A percentile compares a stretch with the other conserved stretches of the same genome.
Evolutionary conservation across 169 alveolate species (phyloP).

Genomic region (Babesia bigemina): DNA sequence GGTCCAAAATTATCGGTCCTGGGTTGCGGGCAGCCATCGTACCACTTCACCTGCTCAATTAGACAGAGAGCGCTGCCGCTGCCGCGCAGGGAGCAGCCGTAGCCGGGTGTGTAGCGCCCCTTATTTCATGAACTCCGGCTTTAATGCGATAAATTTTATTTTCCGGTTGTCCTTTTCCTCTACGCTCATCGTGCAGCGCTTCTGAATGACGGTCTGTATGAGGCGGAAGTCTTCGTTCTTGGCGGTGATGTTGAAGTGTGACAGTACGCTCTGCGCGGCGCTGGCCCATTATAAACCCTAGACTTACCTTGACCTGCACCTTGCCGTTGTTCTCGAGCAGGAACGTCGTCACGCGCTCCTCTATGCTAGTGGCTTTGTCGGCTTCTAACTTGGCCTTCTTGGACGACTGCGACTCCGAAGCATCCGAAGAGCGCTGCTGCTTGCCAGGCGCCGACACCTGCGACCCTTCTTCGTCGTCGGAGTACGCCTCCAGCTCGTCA

Average conservation of each 20-base stretch:
- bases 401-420: conserved; percentile 14
- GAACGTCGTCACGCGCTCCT: conserved; percentile 37
- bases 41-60: no score
- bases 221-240: conserved; percentile 65
- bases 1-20: conserved; percentile 80
- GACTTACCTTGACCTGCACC: conserved; percentile 60
- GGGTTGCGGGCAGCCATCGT: conserved; percentile 86
- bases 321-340: conserved; percentile 54
- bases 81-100: background rate
- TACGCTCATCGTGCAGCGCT: conserved; percentile 45
- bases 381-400: conserved; percentile 25
- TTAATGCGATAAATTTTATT: conserved; percentile 50
- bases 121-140: conserved; percentile 29
- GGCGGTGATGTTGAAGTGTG: conserved; percentile 58
- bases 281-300: background rate
- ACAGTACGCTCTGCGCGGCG: conserved; percentile 43
- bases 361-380: conserved; percentile 22
- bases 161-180: conserved; percentile 49
- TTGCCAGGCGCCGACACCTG: conserved; percentile 54
- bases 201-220: conserved; percentile 48
- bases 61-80: background rate
- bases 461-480: conserved; percentile 63
- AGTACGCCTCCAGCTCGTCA: conserved; percentile 62
- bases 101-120: background rate
- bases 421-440: conserved; percentile 21